Base-by-base conservation (phyloP, 306 rosid species). In the Heteromeles arbutifolia region DNA sequence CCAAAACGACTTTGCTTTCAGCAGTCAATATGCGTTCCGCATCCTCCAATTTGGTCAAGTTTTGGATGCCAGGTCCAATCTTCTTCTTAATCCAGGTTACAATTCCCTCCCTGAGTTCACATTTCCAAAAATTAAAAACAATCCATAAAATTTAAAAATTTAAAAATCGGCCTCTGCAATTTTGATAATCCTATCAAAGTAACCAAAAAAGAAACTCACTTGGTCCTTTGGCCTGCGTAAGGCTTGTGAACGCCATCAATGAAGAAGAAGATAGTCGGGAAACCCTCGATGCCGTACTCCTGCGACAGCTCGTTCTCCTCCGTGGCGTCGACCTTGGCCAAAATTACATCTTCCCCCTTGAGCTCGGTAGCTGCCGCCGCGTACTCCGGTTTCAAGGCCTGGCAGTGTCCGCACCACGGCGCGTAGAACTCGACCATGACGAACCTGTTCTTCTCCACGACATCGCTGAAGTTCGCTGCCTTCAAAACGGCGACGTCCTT, bases 371-470 rank as follows among this genome's bases (percentile, higher is more conserved):
- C 98, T 2, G 99, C 98, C 0, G 98, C 87, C 2, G 97, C 93
- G 64, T 89, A 96, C 74, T 92, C 99, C 0, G 99, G 99, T 5
- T 97, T 92, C 80, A 96, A 62, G 8, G 99, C 97, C 81, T 96
- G 96, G 79, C 99, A 92, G 81, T 96, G 99, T 11, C 98, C 99
- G 64, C 99, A 96, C 99, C 99, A 96, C 6, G 99, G 96, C 18
- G 99, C 99, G 70, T 96, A 96, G 85, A 96, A 96, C 78, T 96
- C 98, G 15, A 96, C 99, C 96, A 96, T 70, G 1, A 96, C 97
- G 77, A 80, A 92, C 53, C 76, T 85, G 41, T 90, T 89, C 13
- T 81, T 89, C 82, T 86, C 85, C 11, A 92, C 34, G 48, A 82
- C 81, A 28, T 84, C 92, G 65, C 78, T 89, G 89, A 96, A 96